Percentiles rank a stretch among this genome's conserved stretches.
These are phyloP conservation scores for Penicillium sclerotigenum DNA, from an alignment of 2,329 filamentous ascomycete genomes.

Conservation along the genomic window DNA sequence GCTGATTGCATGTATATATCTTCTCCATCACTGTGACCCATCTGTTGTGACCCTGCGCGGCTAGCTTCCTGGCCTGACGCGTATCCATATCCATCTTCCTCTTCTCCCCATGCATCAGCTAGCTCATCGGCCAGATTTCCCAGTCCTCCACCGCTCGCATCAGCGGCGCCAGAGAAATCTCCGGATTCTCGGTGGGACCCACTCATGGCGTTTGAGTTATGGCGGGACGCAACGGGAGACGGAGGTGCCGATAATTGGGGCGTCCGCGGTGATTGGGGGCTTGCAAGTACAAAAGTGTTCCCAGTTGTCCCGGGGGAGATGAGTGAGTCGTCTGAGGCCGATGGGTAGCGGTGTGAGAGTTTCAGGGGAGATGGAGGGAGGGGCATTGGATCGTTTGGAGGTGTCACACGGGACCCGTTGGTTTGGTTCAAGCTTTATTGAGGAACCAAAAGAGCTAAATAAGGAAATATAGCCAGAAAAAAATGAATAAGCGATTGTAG, in stretches of 20 bases:
- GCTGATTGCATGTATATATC: constrained; percentile 29
- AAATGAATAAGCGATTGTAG: background rate
- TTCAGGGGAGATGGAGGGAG: constrained; percentile 37
- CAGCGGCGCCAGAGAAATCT: constrained; percentile 35
- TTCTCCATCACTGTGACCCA: constrained; percentile 32
- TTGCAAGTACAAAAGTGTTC: constrained; percentile 32
- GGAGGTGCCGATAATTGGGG: constrained; percentile 37
- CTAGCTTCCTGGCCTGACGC: constrained; percentile 37
- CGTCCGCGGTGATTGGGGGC: constrained; percentile 35
- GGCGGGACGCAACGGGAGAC: constrained; percentile 40
- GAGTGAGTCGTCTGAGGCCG: constrained; percentile 37
- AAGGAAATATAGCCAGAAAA: background rate
- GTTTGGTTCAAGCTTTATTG: background rate
- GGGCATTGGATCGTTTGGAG: constrained; percentile 22
- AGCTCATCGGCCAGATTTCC: constrained; percentile 64
- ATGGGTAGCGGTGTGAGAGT: constrained; percentile 40
- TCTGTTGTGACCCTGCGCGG: constrained; percentile 30
- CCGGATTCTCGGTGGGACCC: constrained; percentile 38
- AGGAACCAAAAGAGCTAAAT: background rate
- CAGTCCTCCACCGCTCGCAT: constrained; percentile 46
- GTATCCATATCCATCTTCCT: constrained; percentile 48
- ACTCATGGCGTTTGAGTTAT: constrained; percentile 36
- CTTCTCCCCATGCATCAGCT: constrained; percentile 57
- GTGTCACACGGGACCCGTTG: background rate
- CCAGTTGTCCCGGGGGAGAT: constrained; percentile 32